Evolutionary conservation across 495 filamentous ascomycete genomes (phyloP).

Genomic region (Cryomyces antarcticus): DNA sequence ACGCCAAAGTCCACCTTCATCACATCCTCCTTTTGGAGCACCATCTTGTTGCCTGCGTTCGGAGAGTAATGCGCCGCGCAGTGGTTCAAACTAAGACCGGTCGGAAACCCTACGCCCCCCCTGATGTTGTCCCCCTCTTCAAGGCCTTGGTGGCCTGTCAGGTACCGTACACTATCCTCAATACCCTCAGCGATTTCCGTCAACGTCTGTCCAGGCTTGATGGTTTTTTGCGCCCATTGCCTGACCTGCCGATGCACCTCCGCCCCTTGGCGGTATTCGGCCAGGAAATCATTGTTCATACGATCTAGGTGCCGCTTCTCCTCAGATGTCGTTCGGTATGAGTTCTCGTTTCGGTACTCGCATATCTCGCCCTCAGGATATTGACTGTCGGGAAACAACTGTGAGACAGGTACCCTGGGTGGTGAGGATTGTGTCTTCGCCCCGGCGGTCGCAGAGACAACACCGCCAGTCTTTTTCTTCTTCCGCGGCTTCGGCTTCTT

Average conservation of each 20-base stretch:
- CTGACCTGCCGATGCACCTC: constrained; percentile 42
- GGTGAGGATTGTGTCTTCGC: constrained; percentile 30
- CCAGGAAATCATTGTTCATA: constrained; percentile 34
- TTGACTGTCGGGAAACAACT: constrained; percentile 28
- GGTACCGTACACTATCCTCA: constrained; percentile 36
- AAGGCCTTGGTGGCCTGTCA: constrained; percentile 35
- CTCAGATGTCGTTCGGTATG: constrained; percentile 35
- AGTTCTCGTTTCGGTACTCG: constrained; percentile 31
- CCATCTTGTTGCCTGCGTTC: constrained; percentile 39
- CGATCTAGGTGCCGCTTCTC: constrained; percentile 34
- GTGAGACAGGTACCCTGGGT: constrained; percentile 29
- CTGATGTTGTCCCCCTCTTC: constrained; percentile 36
- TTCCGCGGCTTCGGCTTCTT: constrained; percentile 31
- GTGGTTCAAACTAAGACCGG: constrained; percentile 38
- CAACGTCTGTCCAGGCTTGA: constrained; percentile 34
- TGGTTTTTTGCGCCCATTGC: constrained; percentile 32
- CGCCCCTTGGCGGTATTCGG: constrained; percentile 38
- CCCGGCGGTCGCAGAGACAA: constrained; percentile 3
- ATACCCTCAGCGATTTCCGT: constrained; percentile 40
- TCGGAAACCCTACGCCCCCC: constrained; percentile 42
- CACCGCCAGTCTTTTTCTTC: constrained; percentile 12
- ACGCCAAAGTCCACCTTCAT: constrained; percentile 53
- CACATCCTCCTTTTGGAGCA: constrained; percentile 35
- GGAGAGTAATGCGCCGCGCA: constrained; percentile 43
- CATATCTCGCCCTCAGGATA: constrained; percentile 34